Base-by-base conservation (phyloP, 1,284 basidiomycete genomes). In the Boletus semigastroideus region DNA sequence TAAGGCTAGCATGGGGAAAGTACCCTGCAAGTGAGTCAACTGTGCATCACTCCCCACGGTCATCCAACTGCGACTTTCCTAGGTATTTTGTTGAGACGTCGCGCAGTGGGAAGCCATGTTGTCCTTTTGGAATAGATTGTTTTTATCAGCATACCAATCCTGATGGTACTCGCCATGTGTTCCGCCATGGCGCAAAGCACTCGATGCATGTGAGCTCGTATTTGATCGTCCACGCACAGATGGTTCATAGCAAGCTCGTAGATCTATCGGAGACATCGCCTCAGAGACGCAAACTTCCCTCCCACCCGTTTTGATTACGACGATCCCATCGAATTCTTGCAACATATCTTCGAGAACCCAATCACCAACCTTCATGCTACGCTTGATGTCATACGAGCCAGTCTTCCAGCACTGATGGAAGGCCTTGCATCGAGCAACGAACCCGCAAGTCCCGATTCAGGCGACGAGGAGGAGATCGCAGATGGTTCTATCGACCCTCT, bases 111-210 rank as follows among this genome's bases (percentile, higher is more conserved):
- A 72, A 72, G 37, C 79, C 82, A 0, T 76, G 76, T 48, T 90
- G 87, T 67, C 87, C 86, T 2, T 90, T 87, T 57, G 88, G 87
- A 27, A 74, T 73, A 41, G 87, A 90, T 51, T 90, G 87, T 62
- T 88, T 90, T 63, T 90, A 89, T 62, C 76, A 80, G 59, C 87
- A 90, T 61, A 61, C 72, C 46, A 83, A 85, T 30, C 67, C 69
- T 2, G 87, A 90, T 59, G 87, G 88, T 9, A 80, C 84, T 5
- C 71, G 74, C 0, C 74, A 82, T 58, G 59, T 78, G 1, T 86
- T 87, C 59, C 59, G 64, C 22, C 68, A 78, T 33, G 84, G 85
- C 5, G 77, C 77, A 19, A 78, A 80, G 22, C 68, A 72, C 28
- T 79, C 75, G 52, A 81, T 86, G 77, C 72, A 65, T 53, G 78